A percentile compares a stretch with the other conserved stretches of the same genome.
phyloP scores from a whole-genome alignment of 129 eudicot genomes.

The Glebionis coronaria region DNA sequence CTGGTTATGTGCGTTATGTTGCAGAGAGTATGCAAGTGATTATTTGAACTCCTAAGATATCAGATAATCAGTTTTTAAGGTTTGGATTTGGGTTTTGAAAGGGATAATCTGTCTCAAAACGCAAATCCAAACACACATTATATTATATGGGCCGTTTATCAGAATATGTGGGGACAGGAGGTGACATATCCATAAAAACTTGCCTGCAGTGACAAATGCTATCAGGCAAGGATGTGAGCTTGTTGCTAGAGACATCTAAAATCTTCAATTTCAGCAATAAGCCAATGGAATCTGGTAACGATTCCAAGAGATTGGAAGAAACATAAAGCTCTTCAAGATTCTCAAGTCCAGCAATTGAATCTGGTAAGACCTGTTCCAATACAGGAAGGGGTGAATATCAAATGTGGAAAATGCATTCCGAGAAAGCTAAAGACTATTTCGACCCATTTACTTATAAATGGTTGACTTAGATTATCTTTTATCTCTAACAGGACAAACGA shows the following conservation, averaged over 20 bases:
- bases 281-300: slow-evolving; percentile 91
- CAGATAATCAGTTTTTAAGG: background rate
- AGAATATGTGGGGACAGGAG: background rate
- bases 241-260: slow-evolving; percentile 84
- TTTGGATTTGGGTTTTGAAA: too few relatives aligned
- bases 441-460: too few relatives aligned
- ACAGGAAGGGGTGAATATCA: slow-evolving; percentile 11
- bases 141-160: slow-evolving; percentile 1
- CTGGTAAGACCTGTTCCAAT: slow-evolving; percentile 69
- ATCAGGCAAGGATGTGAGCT: slow-evolving; percentile 82
- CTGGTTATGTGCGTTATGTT: background rate
- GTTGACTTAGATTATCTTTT: too few relatives aligned
- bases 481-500: too few relatives aligned
- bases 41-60: background rate
- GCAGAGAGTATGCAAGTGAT: background rate
- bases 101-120: background rate
- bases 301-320: slow-evolving; percentile 66
- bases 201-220: slow-evolving; percentile 97
- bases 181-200: background rate
- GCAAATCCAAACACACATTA: background rate
- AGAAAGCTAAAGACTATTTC: background rate
- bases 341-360: slow-evolving; percentile 89
- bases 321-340: slow-evolving; percentile 81
- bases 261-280: slow-evolving; percentile 59
- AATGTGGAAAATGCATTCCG: background rate